phyloP scores from a whole-genome alignment of 1,139 yeast genomes.

The Scheffersomyces stambukii region DNA sequence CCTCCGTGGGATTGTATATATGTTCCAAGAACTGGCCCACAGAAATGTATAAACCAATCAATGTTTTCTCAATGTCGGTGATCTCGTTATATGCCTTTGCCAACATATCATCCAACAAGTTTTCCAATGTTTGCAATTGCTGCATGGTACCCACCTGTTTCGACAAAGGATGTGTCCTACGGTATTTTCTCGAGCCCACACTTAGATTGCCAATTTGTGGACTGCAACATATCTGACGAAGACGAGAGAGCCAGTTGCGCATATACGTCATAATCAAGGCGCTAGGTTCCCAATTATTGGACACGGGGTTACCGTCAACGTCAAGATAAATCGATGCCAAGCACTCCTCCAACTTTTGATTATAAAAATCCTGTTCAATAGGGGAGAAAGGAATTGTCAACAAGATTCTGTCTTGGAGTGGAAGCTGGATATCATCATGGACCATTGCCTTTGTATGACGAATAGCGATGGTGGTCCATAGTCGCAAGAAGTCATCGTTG shows the following conservation, averaged over 20 bases:
- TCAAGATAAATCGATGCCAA: conserved; percentile 59
- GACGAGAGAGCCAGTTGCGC: conserved; percentile 62
- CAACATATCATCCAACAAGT: conserved; percentile 62
- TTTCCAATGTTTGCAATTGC: conserved; percentile 58
- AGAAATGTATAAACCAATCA: conserved; percentile 41
- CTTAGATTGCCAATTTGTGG: conserved; percentile 58
- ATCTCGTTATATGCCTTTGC: conserved; percentile 48
- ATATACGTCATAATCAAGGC: conserved; percentile 36
- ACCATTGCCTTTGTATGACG: conserved; percentile 88
- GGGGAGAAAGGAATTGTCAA: conserved; percentile 72
- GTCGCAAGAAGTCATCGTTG: conserved; percentile 38
- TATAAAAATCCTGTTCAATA: conserved; percentile 79
- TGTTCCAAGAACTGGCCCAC: conserved; percentile 65
- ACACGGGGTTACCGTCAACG: conserved; percentile 51
- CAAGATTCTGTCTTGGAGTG: conserved; percentile 68
- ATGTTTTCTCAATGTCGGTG: conserved; percentile 44
- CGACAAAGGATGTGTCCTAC: conserved; percentile 6
- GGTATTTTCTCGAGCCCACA: conserved; percentile 26
- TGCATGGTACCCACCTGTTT: conserved; percentile 9
- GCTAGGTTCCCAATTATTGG: conserved; percentile 50
- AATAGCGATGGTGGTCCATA: conserved; percentile 52
- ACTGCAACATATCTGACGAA: conserved; percentile 82
- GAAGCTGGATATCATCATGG: conserved; percentile 67
- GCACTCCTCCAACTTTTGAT: conserved; percentile 57
- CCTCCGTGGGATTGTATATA: conserved; percentile 43